Evolutionary conservation across 257 asterid species (phyloP), one percentile per base, ranked within the genome.

Genomic region (Mentha longifolia): DNA sequence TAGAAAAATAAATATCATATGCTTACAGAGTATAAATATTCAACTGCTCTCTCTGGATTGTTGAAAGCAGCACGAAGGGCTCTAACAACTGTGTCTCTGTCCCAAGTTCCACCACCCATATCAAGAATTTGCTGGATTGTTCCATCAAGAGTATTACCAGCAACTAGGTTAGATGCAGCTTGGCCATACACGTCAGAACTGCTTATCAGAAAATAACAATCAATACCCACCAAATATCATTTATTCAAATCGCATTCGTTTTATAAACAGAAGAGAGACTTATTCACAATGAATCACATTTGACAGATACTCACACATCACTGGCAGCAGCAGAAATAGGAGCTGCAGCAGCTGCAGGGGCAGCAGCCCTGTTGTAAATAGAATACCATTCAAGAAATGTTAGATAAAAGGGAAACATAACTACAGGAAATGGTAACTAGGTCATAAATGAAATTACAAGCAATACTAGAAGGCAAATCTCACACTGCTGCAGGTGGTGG

Each of bases 71-170:
- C 95, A 78, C 93, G 92, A 60, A 92, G 85, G 30, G 98, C 96
- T 59, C 93, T 87, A 58, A 89, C 84, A 75, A 92, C 96, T 15
- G 85, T 85, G n/a, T 88, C 96, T 74, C 96, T 73, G 72, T 92
- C 95, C 98, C 98, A 92, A 41, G 67, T 81, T 55, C 98, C 98
- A 30, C 96, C 98, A 50, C 98, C 98, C 92, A 92, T 86, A 74
- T 88, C 92, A 77, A 92, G 90, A 68, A 92, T 86, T 85, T 89
- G 92, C 81, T 85, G 96, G 76, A 91, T 73, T 11, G 90, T 17
- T 67, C 81, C 89, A 25, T 88, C 96, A 42, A 92, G 90, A 75
- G 80, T 89, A 79, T 49, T 89, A 9, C 92, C 98, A 68, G 95
- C 92, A 74, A 85, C 89, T 31, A 87, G 81, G 81, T 76, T 86